phyloP scores from a whole-genome alignment of 2,329 filamentous ascomycete species.

The Pseudogymnoascus sp. region DNA sequence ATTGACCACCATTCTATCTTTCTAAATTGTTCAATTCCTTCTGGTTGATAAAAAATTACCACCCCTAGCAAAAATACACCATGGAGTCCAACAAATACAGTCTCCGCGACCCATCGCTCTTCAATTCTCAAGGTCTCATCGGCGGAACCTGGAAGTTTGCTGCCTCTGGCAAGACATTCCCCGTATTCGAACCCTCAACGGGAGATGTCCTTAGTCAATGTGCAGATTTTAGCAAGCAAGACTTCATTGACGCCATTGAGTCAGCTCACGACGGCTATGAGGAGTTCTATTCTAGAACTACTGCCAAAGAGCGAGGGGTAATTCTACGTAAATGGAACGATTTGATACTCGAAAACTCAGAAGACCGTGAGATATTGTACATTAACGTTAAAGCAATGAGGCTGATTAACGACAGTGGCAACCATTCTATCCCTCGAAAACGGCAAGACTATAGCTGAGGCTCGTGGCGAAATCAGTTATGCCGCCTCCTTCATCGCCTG shows the following conservation, averaged over 20 bases:
- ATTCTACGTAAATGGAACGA: constrained; percentile 61
- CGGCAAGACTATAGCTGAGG: constrained; percentile 43
- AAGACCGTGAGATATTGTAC: background rate
- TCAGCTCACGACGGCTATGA: constrained; percentile 37
- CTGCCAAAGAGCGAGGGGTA: constrained; percentile 49
- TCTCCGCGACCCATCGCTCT: constrained; percentile 24
- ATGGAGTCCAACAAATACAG: background rate
- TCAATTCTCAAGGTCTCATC: constrained; percentile 42
- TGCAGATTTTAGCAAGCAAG: constrained; percentile 42
- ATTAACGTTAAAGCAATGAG: background rate
- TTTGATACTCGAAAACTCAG: background rate
- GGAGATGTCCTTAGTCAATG: constrained; percentile 39
- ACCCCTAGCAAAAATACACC: background rate
- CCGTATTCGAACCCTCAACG: constrained; percentile 41
- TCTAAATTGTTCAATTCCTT: background rate
- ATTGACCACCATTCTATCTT: background rate
- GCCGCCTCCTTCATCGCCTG: constrained; percentile 45
- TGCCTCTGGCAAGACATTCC: constrained; percentile 44
- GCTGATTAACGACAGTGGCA: background rate
- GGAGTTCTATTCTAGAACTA: constrained; percentile 46
- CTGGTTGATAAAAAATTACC: background rate
- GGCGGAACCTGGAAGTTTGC: constrained; percentile 45
- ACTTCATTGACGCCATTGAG: constrained; percentile 39
- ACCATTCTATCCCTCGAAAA: constrained; percentile 51
- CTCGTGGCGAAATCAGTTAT: constrained; percentile 45